Conservation (phyloP, 768 basidiomycete genomes). For the Boletales sp. region DNA sequence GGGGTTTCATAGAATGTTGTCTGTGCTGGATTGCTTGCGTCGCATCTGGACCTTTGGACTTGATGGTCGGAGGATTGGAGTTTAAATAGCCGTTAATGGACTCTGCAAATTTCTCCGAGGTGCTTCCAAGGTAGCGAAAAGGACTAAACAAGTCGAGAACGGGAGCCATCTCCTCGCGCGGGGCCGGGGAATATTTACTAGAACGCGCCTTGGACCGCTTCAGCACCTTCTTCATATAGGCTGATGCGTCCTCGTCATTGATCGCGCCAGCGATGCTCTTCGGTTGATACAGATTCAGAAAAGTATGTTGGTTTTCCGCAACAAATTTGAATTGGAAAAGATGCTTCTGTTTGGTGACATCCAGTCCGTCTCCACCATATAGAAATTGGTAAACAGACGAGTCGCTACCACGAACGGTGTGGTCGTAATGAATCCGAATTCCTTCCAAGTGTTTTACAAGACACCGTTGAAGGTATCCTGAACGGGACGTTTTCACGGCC, state of each 20-base stretch:
- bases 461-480: conserved; percentile 96
- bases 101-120: conserved; percentile 87
- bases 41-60: conserved; percentile 38
- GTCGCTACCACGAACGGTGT: conserved; percentile 96
- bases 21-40: conserved; percentile 41
- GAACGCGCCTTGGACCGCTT: conserved; percentile 59
- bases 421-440: conserved; percentile 94
- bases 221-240: conserved; percentile 87
- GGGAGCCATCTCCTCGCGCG: conserved; percentile 65
- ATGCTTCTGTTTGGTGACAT: conserved; percentile 97
- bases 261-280: conserved; percentile 52
- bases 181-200: conserved; percentile 40
- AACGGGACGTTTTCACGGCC: conserved; percentile 97
- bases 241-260: conserved; percentile 61
- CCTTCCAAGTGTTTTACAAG: conserved; percentile 98
- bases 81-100: conserved; percentile 78
- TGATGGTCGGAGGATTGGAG: conserved; percentile 60
- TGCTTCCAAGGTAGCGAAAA: conserved; percentile 76
- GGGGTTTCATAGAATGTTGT: conserved; percentile 43
- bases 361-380: conserved; percentile 95
- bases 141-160: conserved; percentile 75
- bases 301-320: conserved; percentile 76
- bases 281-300: conserved; percentile 71
- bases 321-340: conserved; percentile 92
- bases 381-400: conserved; percentile 92